Conservation (phyloP, 257 asterid genomes). For the Catharanthus roseus region DNA sequence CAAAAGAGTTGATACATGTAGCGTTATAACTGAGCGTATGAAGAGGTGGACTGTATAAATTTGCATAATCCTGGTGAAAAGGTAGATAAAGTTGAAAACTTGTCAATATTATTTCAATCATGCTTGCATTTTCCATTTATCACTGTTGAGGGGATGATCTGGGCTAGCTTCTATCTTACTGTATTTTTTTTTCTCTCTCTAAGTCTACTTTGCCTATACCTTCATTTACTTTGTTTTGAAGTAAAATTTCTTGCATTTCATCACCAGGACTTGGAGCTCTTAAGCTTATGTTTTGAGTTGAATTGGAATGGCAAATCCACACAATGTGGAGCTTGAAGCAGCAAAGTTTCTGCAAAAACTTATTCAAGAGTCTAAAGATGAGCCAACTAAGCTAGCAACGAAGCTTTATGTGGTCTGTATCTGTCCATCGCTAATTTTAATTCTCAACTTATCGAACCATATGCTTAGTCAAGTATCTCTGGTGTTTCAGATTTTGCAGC, state of each 20-base stretch:
- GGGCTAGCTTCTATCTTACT: background rate
- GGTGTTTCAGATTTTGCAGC: slow-evolving; percentile 78
- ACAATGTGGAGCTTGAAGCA: slow-evolving; percentile 95
- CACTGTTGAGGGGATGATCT: background rate
- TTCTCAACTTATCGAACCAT: background rate
- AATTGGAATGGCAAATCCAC: slow-evolving; percentile 65
- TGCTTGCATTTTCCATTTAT: background rate
- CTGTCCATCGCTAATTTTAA: slow-evolving; percentile 7
- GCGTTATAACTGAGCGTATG: background rate
- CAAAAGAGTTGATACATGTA: background rate
- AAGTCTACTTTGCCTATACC: too few relatives aligned
- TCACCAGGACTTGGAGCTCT: background rate
- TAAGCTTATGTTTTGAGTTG: slow-evolving; percentile 13
- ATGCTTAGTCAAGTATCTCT: background rate
- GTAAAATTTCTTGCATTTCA: background rate
- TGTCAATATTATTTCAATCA: background rate
- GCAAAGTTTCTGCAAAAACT: slow-evolving; percentile 97
- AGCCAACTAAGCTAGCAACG: slow-evolving; percentile 92
- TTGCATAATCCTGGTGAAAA: background rate
- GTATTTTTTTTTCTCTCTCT: background rate
- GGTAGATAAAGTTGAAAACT: background rate
- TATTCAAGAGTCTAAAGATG: slow-evolving; percentile 94
- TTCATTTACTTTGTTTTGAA: background rate
- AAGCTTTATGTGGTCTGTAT: slow-evolving; percentile 88
- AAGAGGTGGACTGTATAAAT: background rate